These are phyloP conservation scores for Herpotrichia juniperi DNA, from an alignment of 2,329 filamentous ascomycete species.

Conservation along the genomic window DNA sequence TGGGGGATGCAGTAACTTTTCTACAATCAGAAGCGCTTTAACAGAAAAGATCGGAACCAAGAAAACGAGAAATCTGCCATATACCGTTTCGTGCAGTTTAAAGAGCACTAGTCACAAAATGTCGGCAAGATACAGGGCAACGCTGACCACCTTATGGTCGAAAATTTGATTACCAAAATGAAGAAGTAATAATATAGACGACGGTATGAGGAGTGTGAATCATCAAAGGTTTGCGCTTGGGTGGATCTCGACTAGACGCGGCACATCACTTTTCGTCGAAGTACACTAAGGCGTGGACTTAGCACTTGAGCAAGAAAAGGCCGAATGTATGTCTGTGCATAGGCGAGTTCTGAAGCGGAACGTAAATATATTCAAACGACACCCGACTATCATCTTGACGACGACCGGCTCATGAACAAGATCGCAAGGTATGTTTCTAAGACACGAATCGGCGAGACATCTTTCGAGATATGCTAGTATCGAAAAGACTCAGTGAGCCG, in stretches of 20 bases:
- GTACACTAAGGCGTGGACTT: background rate
- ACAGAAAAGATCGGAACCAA: background rate
- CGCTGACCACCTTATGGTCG: background rate
- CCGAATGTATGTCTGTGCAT: background rate
- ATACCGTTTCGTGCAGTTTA: background rate
- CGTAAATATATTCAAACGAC: background rate
- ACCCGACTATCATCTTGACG: background rate
- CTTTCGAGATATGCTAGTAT: background rate
- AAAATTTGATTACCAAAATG: background rate
- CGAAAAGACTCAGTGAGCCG: background rate
- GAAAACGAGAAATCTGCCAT: background rate
- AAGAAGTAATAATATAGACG: background rate
- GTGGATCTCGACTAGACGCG: background rate
- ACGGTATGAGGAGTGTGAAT: background rate
- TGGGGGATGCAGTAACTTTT: background rate
- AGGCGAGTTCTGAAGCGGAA: background rate
- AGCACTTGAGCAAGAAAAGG: background rate
- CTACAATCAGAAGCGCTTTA: background rate
- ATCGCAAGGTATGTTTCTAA: background rate
- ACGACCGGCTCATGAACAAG: background rate
- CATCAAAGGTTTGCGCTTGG: background rate
- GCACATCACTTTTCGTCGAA: background rate
- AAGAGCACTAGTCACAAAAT: background rate
- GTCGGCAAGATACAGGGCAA: background rate
- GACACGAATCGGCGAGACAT: background rate